Base-by-base conservation (phyloP, 192 early-diverging fungal species). In the Ambispora gerdemannii region DNA sequence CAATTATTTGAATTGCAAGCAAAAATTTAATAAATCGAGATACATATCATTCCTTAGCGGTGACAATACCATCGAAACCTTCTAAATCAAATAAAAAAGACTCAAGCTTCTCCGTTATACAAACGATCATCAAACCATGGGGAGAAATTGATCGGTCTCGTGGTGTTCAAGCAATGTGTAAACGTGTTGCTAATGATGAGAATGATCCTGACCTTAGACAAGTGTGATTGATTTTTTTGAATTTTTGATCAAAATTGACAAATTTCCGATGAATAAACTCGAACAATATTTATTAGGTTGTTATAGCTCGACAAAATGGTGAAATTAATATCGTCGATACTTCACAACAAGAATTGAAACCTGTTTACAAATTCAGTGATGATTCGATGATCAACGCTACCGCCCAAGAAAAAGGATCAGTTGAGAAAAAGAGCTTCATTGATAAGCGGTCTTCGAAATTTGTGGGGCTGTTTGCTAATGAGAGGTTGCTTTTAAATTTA, bases 301-400 rank as follows among this genome's bases (percentile, higher is more conserved):
- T 81, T 10, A 76, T 83, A n/a, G 85, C 83, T 22, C 76, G 85
- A 34, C 80, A 83, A 66, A 80, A 75, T 73, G 85, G 85, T 10
- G 62, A 69, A n/a, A 73, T 86, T 32, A 61, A 84, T 20, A 72
- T 84, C 49, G 36, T 82, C 53, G 72, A 77, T 43, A 10, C 38
- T 47, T 77, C 80, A 30, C 62, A 75, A 50, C 75, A 81, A 17
- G 74, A 69, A 11, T 80, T 78, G 8, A 38, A 72, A 24, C 27
- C 71, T 6, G 24, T 73, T 17, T 67, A 67, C 38, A 74, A 81
- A 43, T 80, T 83, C 50, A 74, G 62, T 0, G 76, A 83, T 17
- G 53, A 63, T 0, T 30, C 38, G 15, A 43, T 72, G 30, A 72
- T 72, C 6, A 74, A 72, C 31, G 70, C 74, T 11, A 65, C 38